Evolutionary conservation across 345 rosid genomes (phyloP).

Genomic region (Schrenkiella parvula): DNA sequence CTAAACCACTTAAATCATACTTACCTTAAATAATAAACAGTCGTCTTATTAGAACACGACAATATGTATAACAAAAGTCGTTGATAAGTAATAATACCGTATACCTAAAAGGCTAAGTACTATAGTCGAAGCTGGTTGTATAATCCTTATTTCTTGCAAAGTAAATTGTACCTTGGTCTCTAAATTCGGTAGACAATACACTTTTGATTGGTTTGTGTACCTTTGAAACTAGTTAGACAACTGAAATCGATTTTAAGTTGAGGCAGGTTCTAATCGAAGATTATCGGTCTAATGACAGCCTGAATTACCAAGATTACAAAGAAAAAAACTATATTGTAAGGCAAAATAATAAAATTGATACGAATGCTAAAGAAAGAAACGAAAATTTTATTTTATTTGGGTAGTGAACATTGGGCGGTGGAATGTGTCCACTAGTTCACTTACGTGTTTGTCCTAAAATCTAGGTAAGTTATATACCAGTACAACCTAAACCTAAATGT

Average conservation of each 20-base stretch:
- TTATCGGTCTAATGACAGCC: not conserved
- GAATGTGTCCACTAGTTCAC: not conserved
- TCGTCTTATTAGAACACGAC: not conserved
- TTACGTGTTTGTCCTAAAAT: not conserved
- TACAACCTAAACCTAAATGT: not conserved
- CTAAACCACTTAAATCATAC: not conserved
- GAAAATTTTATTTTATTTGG: not conserved
- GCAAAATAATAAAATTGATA: not conserved
- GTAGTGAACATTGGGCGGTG: conserved; percentile 13
- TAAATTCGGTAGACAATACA: not conserved
- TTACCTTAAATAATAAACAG: not conserved
- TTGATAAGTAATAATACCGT: not conserved
- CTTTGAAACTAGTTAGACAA: not conserved
- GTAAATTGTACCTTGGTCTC: not conserved
- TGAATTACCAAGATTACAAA: not conserved
- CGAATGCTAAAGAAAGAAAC: not conserved
- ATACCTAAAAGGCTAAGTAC: not conserved
- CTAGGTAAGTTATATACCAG: not conserved
- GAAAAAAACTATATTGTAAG: not conserved
- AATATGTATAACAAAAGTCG: not conserved
- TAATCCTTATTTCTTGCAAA: not conserved
- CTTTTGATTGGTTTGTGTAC: not conserved
- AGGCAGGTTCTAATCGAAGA: not conserved
- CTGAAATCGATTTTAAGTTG: not conserved
- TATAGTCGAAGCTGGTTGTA: not conserved